phyloP scores from a whole-genome alignment of 345 rosid genomes.

The Hirschfeldia incana region DNA sequence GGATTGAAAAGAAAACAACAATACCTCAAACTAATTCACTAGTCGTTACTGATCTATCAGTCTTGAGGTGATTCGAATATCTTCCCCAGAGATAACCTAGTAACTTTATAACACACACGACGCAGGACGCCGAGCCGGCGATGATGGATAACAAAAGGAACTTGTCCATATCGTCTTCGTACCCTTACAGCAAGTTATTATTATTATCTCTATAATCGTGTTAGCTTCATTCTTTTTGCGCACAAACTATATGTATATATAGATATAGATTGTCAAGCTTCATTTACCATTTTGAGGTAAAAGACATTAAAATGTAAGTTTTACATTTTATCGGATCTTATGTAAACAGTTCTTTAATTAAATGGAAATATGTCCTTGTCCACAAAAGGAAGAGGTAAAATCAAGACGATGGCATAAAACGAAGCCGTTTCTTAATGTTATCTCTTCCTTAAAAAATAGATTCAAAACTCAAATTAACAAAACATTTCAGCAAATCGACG shows the following conservation, averaged over 20 bases:
- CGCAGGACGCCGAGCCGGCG: neutral
- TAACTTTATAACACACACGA: neutral
- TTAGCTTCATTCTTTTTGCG: constrained; percentile 3
- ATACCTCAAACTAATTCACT: neutral
- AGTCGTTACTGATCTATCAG: neutral
- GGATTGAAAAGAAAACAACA: neutral
- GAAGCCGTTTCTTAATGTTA: neutral
- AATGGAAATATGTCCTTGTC: neutral
- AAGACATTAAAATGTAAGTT: neutral
- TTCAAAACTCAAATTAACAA: neutral
- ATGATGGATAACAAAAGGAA: neutral
- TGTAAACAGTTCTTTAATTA: neutral
- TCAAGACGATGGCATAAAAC: neutral
- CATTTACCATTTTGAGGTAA: neutral
- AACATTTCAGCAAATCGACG: neutral
- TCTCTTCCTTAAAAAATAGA: neutral
- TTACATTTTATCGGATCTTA: neutral
- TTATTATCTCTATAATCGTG: neutral
- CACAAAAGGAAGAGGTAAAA: neutral
- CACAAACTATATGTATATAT: neutral
- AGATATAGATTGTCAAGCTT: neutral
- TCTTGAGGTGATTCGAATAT: neutral
- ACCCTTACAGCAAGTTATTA: neutral
- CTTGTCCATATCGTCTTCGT: constrained; percentile 18
- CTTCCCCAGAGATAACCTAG: neutral